phyloP scores from a whole-genome alignment of 2,329 filamentous ascomycete species.

The Botrytis deweyae region DNA sequence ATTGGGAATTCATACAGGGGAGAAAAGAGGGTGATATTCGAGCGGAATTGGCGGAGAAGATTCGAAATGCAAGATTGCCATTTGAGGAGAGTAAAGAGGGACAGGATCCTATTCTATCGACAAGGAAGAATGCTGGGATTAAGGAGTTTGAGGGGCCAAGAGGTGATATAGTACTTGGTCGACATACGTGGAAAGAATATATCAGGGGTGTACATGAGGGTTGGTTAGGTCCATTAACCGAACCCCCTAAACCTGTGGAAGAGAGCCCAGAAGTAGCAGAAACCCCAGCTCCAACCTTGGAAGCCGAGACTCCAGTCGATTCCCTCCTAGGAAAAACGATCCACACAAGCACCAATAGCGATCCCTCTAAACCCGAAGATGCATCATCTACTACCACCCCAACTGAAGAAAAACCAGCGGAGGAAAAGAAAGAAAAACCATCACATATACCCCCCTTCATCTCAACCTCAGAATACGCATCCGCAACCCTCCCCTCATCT shows the following conservation, averaged over 20 bases:
- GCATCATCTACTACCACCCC: slow-evolving; percentile 20
- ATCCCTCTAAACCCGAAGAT: slow-evolving; percentile 22
- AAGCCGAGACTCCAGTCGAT: slow-evolving; percentile 27
- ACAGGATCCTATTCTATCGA: slow-evolving; percentile 60
- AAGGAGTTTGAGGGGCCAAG: slow-evolving; percentile 69
- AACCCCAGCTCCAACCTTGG: background rate
- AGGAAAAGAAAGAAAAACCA: slow-evolving; percentile 55
- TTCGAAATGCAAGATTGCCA: slow-evolving; percentile 65
- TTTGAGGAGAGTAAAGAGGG: slow-evolving; percentile 41
- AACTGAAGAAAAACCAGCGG: slow-evolving; percentile 37
- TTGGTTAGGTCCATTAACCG: slow-evolving; percentile 82
- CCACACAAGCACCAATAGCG: slow-evolving; percentile 36
- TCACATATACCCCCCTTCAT: slow-evolving; percentile 74
- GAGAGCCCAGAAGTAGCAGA: slow-evolving; percentile 25
- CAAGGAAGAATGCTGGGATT: slow-evolving; percentile 66
- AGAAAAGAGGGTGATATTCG: slow-evolving; percentile 89
- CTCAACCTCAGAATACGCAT: slow-evolving; percentile 66
- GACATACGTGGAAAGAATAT: slow-evolving; percentile 98
- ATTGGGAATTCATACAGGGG: slow-evolving; percentile 96
- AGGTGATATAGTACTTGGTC: slow-evolving; percentile 85
- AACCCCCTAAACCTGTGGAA: slow-evolving; percentile 48
- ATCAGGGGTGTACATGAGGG: slow-evolving; percentile 90
- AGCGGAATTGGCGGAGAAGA: slow-evolving; percentile 80
- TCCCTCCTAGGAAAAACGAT: slow-evolving; percentile 34
- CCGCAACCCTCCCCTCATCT: slow-evolving; percentile 60